Percentiles rank a stretch among this genome's conserved stretches.
Evolutionary conservation across 2,329 filamentous ascomycete species (phyloP).

Genomic region (Mycogone perniciosa): DNA sequence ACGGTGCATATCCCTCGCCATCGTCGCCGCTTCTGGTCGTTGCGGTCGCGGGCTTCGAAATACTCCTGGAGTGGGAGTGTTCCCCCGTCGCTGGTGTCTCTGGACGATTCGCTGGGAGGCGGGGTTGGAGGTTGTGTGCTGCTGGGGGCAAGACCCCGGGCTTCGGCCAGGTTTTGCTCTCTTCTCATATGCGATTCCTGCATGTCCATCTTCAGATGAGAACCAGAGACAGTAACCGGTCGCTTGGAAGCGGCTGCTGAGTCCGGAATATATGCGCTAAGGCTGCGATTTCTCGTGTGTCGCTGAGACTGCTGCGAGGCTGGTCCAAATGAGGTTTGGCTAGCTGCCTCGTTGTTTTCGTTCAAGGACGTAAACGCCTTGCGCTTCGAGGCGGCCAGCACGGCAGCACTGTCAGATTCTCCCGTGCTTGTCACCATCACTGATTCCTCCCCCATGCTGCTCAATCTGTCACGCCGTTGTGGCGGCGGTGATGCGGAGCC

Average conservation of each 20-base stretch:
- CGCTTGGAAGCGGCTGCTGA: constrained; percentile 61
- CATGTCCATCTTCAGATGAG: constrained; percentile 39
- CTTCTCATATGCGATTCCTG: constrained; percentile 52
- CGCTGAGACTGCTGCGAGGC: constrained; percentile 16
- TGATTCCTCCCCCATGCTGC: constrained; percentile 26
- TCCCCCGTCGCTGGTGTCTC: constrained; percentile 32
- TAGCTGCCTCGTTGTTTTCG: constrained; percentile 27
- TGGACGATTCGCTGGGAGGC: constrained; percentile 68
- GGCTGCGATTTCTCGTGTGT: constrained; percentile 70
- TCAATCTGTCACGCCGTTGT: constrained; percentile 19
- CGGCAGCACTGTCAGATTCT: constrained; percentile 45
- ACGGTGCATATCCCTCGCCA: constrained; percentile 78
- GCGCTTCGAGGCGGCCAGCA: constrained; percentile 49
- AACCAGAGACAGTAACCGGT: constrained; percentile 65
- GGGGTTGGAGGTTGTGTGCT: constrained; percentile 68
- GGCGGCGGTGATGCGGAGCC: constrained; percentile 39
- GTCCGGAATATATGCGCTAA: constrained; percentile 83
- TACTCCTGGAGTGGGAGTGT: constrained; percentile 44
- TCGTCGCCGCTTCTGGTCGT: constrained; percentile 62
- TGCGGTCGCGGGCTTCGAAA: constrained; percentile 62
- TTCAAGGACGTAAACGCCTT: constrained; percentile 43
- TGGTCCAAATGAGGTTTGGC: constrained; percentile 17
- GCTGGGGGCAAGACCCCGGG: constrained; percentile 61
- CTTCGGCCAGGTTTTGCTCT: constrained; percentile 73
- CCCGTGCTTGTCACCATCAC: constrained; percentile 45